Conservation (phyloP, 2,329 filamentous ascomycete species). For the Exophiala xenobiotica region DNA sequence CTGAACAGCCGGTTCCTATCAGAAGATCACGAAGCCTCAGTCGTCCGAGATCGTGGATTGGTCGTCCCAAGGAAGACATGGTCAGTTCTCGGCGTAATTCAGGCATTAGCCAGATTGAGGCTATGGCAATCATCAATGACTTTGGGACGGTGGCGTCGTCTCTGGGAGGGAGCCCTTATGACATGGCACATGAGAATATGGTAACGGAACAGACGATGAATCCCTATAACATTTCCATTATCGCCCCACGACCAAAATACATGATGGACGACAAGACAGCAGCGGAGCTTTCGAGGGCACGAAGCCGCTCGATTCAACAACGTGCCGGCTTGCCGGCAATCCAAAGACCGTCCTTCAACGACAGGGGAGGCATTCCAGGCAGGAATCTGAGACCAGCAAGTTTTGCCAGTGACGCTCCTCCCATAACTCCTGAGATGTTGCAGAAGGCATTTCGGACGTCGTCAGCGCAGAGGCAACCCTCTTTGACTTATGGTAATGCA, state of each 20-base stretch:
- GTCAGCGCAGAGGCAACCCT: slow-evolving; percentile 16
- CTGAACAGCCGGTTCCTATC: slow-evolving; percentile 9
- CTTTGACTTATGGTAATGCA: slow-evolving; percentile 5
- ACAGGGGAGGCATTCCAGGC: slow-evolving; percentile 29
- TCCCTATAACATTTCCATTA: slow-evolving; percentile 10
- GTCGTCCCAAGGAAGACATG: slow-evolving; percentile 20
- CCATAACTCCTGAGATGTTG: slow-evolving; percentile 25
- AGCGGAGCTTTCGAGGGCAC: slow-evolving; percentile 17
- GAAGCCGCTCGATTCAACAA: slow-evolving; percentile 22
- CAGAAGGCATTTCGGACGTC: slow-evolving; percentile 23
- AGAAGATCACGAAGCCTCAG: slow-evolving; percentile 19
- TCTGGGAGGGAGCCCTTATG: slow-evolving; percentile 26
- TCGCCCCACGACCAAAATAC: slow-evolving; percentile 12
- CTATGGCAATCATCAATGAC: slow-evolving; percentile 22
- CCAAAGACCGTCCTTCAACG: slow-evolving; percentile 26
- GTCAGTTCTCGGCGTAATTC: slow-evolving; percentile 9
- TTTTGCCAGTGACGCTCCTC: slow-evolving; percentile 25
- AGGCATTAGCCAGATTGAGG: slow-evolving; percentile 15
- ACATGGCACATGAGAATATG: slow-evolving; percentile 16
- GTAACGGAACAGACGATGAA: slow-evolving; percentile 4
- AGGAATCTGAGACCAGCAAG: slow-evolving; percentile 24
- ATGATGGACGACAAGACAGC: slow-evolving; percentile 30
- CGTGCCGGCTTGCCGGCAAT: slow-evolving; percentile 6
- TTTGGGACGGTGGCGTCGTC: slow-evolving; percentile 21
- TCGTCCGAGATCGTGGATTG: slow-evolving; percentile 26